Evolutionary conservation across 2,329 filamentous ascomycete genomes (phyloP), one percentile per base, ranked within the genome.

Genomic region (Catunica adiposa): DNA sequence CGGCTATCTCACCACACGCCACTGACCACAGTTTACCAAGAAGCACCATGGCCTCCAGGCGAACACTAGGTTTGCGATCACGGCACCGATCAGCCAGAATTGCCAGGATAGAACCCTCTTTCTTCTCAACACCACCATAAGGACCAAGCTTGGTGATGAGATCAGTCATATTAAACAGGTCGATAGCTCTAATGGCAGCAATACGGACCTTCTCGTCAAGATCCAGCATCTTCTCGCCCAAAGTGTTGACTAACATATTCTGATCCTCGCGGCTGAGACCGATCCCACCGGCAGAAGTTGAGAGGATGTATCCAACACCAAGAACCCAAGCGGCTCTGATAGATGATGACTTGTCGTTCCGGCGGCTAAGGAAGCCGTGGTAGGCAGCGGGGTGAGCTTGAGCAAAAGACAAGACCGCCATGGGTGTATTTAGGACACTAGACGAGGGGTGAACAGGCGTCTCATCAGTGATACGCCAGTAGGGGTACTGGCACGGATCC

Each of bases 1-100:
- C 80, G 23, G 86, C 82, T 62, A 98, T 85, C 63, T 95, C 89
- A 17, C 88, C 86, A 17, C 83, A 80, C 11, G 87, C 90, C 17
- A 94, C 89, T n/a, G 87, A 89, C 92, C 92, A 98, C 26, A 97
- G 82, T 59, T 83, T 86, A 9, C 80, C 86, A 1, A 97, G 72
- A 7, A 94, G 74, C 53, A 82, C 83, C 79, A 95, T 94, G 23
- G 88, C 89, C 62, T 90, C 87, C 40, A 86, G 81, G 57, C 90
- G 85, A 9, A 98, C 86, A 44, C 79, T 73, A 14, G 83, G 79
- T 65, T 84, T 90, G 60, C 84, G 83, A 69, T 98, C 94, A 62
- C 89, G 88, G 61, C 87, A 88, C 60, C 92, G 80, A 64, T 96
- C 89, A 26, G 87, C 86, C 25, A 98, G 76, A 60, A 84, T 88